Percentiles rank a stretch among this genome's conserved stretches.
Conservation (phyloP, 768 basidiomycete genomes). For the Termitomyces bulborhizus region DNA sequence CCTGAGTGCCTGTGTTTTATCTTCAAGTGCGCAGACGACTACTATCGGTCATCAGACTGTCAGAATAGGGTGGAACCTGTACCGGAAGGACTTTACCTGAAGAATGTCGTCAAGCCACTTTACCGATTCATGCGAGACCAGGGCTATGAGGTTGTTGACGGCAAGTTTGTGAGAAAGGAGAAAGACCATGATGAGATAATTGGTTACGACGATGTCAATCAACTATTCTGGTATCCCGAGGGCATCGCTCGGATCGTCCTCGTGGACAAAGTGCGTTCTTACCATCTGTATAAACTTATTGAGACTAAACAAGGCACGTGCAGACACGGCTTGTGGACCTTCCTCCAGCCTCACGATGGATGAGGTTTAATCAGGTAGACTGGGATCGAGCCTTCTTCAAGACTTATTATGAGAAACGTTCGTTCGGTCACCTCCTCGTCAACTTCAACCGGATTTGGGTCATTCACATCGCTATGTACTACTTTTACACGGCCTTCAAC, state of each 20-base stretch:
- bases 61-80: constrained; percentile 89
- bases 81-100: constrained; percentile 92
- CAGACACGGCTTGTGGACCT: constrained; percentile 90
- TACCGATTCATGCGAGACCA: constrained; percentile 98
- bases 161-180: constrained; percentile 91
- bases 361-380: constrained; percentile 95
- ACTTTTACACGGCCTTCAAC: constrained; percentile 95
- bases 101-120: constrained; percentile 85
- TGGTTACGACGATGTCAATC: constrained; percentile 98
- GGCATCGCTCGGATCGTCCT: constrained; percentile 91
- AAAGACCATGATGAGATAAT: constrained; percentile 91
- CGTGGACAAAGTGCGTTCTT: constrained; percentile 67
- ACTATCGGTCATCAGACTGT: constrained; percentile 98
- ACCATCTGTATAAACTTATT: neutral
- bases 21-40: constrained; percentile 99
- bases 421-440: constrained; percentile 93
- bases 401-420: constrained; percentile 97
- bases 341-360: constrained; percentile 87
- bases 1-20: constrained; percentile 99
- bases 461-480: constrained; percentile 91
- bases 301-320: neutral
- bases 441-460: constrained; percentile 99
- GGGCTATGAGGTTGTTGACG: constrained; percentile 94
- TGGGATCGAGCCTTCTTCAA: constrained; percentile 98
- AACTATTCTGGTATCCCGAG: constrained; percentile 99